Percentiles rank a stretch among this genome's conserved stretches.
These are phyloP conservation scores for Aquilaria malaccensis DNA, from an alignment of 345 rosid species.

Conservation along the genomic window DNA sequence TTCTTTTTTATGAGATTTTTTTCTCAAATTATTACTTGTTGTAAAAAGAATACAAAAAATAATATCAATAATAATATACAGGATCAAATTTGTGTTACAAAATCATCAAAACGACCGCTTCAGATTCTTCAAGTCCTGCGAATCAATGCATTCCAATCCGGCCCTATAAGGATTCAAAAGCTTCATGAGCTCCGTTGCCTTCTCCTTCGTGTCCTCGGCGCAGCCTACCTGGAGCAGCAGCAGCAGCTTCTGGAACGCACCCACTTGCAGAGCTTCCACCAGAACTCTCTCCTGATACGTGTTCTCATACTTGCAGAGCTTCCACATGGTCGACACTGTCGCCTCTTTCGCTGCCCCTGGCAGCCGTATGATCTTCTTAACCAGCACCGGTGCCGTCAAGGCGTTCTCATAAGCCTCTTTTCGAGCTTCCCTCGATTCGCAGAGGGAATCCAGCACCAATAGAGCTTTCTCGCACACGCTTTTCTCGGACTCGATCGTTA, in stretches of 20 bases:
- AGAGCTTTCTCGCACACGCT: conserved; percentile 31
- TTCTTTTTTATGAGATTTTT: no score
- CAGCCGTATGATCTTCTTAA: conserved; percentile 40
- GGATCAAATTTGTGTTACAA: neutral
- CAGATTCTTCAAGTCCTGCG: conserved; percentile 51
- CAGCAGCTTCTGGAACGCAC: conserved; percentile 54
- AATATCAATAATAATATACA: neutral
- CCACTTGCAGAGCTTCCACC: conserved; percentile 44
- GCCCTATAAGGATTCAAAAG: conserved; percentile 46
- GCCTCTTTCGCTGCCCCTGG: conserved; percentile 28
- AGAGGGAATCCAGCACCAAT: conserved; percentile 26
- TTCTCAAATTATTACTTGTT: no score
- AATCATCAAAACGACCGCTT: conserved; percentile 43
- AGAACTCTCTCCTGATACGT: conserved; percentile 17
- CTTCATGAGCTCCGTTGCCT: conserved; percentile 49
- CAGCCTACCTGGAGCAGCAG: conserved; percentile 50
- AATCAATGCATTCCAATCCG: conserved; percentile 49
- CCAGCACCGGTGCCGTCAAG: conserved; percentile 34
- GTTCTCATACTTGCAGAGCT: conserved; percentile 27
- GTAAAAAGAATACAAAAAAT: no score
- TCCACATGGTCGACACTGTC: conserved; percentile 41
- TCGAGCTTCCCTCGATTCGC: conserved; percentile 28
- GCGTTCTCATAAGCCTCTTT: conserved; percentile 28
- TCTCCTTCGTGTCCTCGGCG: conserved; percentile 39
- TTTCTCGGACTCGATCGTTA: conserved; percentile 23